These are phyloP conservation scores for Neurospora sp. DNA, from an alignment of 495 filamentous ascomycete species.

Conservation along the genomic window DNA sequence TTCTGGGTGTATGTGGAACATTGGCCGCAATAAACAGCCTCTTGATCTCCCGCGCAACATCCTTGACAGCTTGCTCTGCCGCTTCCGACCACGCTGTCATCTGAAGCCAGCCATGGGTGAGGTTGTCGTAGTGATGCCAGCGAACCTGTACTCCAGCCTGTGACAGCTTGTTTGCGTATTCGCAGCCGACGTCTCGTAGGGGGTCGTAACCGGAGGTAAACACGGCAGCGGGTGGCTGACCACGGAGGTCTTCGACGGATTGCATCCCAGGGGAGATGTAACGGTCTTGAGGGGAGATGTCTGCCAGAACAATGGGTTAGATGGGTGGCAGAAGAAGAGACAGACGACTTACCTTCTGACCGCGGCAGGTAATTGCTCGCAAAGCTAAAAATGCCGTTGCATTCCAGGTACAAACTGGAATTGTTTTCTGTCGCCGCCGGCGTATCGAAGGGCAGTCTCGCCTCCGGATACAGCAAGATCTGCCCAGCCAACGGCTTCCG, in stretches of 20 bases:
- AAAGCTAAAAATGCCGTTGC: slow-evolving; percentile 31
- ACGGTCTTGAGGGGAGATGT: slow-evolving; percentile 7
- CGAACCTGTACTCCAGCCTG: slow-evolving; percentile 18
- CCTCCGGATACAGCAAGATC: slow-evolving; percentile 29
- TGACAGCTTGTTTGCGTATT: slow-evolving; percentile 25
- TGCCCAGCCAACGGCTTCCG: slow-evolving; percentile 15
- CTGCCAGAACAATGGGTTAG: neutral
- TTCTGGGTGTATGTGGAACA: neutral
- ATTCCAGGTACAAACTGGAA: slow-evolving; percentile 24
- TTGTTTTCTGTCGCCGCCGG: slow-evolving; percentile 25
- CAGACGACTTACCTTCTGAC: slow-evolving; percentile 1
- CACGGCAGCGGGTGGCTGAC: slow-evolving; percentile 17
- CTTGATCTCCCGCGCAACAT: neutral
- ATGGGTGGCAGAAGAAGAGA: neutral
- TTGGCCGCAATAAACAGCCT: neutral
- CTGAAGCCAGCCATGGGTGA: slow-evolving; percentile 27
- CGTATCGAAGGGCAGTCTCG: slow-evolving; percentile 28
- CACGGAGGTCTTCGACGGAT: slow-evolving; percentile 2
- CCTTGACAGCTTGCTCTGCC: slow-evolving; percentile 13
- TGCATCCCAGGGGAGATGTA: slow-evolving; percentile 19
- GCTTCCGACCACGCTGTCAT: slow-evolving; percentile 28
- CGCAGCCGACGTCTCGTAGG: slow-evolving; percentile 27
- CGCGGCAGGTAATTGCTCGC: slow-evolving; percentile 27
- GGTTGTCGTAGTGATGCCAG: slow-evolving; percentile 22
- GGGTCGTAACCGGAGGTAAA: slow-evolving; percentile 31